Evolutionary conservation across 495 filamentous ascomycete species (phyloP), one percentile per base, ranked within the genome.

Genomic region (Halenospora varia): DNA sequence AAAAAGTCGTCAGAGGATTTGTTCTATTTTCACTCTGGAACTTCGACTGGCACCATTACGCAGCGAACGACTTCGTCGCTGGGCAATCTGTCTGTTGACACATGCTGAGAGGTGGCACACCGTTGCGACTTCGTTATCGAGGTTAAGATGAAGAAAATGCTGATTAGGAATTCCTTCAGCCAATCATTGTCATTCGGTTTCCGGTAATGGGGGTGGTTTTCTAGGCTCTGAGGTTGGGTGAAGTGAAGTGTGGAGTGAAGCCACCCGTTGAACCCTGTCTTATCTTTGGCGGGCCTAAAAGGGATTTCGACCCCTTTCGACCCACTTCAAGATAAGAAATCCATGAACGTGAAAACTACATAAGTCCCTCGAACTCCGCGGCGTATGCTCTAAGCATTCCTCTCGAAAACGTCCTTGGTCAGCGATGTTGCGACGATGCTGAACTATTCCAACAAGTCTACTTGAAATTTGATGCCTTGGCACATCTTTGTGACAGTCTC

Each of bases 321-420:
- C 53, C 53, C 53, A 61, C 53, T 25, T 53, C 15, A 48, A 56
- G 52, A 56, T 60, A 61, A 55, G 52, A 18, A 46, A 11, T 26
- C 13, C 20, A 25, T n/a, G 20, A 39, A 18, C 48, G 29, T 24
- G 13, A 49, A 55, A 46, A 25, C 40, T 24, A 47, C 46, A 48
- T 40, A 56, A 51, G 48, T 13, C 19, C 25, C 42, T 47, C 53
- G 39, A 56, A 56, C 59, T 61, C 59, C 53, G 59, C 59, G 59
- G 59, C 25, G 23, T 4, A 44, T 55, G 45, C 51, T 44, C 29
- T 59, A 35, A 35, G 13, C n/a, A 39, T 11, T 24, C 25, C 19
- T 51, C 46, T 24, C 15, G 11, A 13, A 23, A 47, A 3, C 26
- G 44, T n/a, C 22, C n/a, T 17, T 25, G 41, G 26, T 47, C 22